phyloP scores from a whole-genome alignment of 1,284 basidiomycete genomes.

The Ustilago shanxiensis region DNA sequence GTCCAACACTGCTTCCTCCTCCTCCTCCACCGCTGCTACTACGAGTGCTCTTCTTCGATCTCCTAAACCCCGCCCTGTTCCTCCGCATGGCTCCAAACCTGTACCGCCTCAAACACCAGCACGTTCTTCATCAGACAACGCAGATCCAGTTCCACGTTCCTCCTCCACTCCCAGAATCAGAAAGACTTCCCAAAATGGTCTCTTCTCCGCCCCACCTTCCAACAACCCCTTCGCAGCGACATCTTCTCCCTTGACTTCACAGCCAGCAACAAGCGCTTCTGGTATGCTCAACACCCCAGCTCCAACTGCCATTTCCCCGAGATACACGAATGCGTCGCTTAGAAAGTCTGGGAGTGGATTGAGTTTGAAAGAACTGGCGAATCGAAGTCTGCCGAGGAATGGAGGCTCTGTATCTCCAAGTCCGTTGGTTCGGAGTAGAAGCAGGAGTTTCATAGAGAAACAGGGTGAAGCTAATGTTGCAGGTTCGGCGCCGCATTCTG shows the following conservation, averaged over 20 bases:
- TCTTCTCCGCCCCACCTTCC: slow-evolving; percentile 6
- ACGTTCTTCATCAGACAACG: slow-evolving; percentile 15
- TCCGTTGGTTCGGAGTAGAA: slow-evolving; percentile 10
- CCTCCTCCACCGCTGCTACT: background rate
- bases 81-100: background rate
- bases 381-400: slow-evolving; percentile 21
- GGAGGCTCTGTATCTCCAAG: background rate
- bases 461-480: background rate
- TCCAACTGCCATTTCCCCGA: background rate
- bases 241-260: background rate
- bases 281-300: slow-evolving; percentile 32
- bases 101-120: slow-evolving; percentile 23
- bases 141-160: slow-evolving; percentile 34
- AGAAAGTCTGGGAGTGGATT: slow-evolving; percentile 31
- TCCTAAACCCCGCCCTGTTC: slow-evolving; percentile 15
- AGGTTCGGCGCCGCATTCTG: slow-evolving; percentile 16
- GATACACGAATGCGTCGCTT: background rate
- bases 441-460: slow-evolving; percentile 11
- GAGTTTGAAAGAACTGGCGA: slow-evolving; percentile 36
- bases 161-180: slow-evolving; percentile 36
- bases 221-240: slow-evolving; percentile 27
- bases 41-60: slow-evolving; percentile 9
- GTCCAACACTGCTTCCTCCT: slow-evolving; percentile 5
- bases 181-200: slow-evolving; percentile 13
- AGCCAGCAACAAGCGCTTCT: slow-evolving; percentile 23